A percentile compares a stretch with the other conserved stretches of the same genome.
phyloP scores from a whole-genome alignment of 2,329 filamentous ascomycete species.

The Paecilomyces fulvus region DNA sequence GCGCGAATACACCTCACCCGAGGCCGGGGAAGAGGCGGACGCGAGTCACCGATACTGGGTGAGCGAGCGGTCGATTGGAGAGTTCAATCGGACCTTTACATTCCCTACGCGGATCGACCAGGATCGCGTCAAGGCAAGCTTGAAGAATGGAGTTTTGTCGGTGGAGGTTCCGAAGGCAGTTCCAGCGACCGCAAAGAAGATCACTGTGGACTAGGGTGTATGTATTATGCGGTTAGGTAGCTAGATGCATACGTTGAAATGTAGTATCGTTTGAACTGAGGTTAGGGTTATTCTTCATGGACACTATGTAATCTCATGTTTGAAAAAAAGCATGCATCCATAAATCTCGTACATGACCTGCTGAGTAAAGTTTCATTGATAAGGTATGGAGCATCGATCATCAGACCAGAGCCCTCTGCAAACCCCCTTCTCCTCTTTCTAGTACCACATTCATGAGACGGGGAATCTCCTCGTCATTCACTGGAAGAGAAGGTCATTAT shows the following conservation, averaged over 20 bases:
- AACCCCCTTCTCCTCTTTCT: no score
- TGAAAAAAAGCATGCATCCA: no score
- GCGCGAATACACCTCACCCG: constrained; percentile 14
- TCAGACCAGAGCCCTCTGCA: no score
- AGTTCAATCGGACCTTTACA: constrained; percentile 47
- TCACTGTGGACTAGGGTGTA: constrained; percentile 19
- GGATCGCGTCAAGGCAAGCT: constrained; percentile 46
- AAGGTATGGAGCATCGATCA: no score
- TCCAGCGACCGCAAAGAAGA: constrained; percentile 39
- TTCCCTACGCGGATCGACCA: constrained; percentile 49
- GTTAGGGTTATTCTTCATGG: background rate
- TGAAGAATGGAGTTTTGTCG: constrained; percentile 49
- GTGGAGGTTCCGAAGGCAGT: constrained; percentile 48
- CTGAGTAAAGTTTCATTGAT: no score
- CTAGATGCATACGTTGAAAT: background rate
- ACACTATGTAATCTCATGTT: background rate
- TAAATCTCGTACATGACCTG: no score
- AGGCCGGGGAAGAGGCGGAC: constrained; percentile 18
- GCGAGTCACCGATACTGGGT: constrained; percentile 42
- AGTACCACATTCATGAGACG: background rate
- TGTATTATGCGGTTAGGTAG: background rate
- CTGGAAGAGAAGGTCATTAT: background rate
- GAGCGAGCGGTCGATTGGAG: constrained; percentile 47
- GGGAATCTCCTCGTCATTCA: background rate
- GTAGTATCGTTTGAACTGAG: background rate